A percentile compares a stretch with the other conserved stretches of the same genome.
Evolutionary conservation across 768 basidiomycete species (phyloP).

Genomic region (Boletus eberwhitei): DNA sequence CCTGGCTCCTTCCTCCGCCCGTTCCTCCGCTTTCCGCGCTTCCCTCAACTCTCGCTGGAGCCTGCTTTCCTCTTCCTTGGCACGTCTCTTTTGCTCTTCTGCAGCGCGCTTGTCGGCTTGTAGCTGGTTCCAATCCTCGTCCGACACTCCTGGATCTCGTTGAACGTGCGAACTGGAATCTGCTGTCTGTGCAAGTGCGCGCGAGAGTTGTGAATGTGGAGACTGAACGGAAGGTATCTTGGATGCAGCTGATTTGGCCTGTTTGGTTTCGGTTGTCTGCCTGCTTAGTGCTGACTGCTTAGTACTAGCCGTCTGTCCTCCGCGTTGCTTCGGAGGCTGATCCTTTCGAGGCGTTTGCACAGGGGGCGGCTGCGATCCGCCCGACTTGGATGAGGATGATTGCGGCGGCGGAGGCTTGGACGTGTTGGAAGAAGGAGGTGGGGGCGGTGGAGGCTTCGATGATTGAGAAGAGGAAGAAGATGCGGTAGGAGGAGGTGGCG

Average conservation of each 20-base stretch:
- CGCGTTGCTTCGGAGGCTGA: not conserved
- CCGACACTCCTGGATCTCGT: constrained; percentile 52
- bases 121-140: constrained; percentile 50
- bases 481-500: constrained; percentile 20
- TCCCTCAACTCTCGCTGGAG: constrained; percentile 17
- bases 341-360: constrained; percentile 12
- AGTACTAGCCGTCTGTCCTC: not conserved
- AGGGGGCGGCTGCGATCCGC: constrained; percentile 4
- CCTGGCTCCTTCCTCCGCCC: constrained; percentile 23
- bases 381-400: constrained; percentile 2
- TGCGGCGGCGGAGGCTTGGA: not conserved
- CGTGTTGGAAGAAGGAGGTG: not conserved
- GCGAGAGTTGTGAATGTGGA: not conserved
- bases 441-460: not conserved
- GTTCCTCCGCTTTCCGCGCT: constrained; percentile 18
- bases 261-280: not conserved
- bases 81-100: constrained; percentile 16
- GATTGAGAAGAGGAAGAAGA: constrained; percentile 19
- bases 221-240: not conserved
- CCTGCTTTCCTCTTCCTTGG: constrained; percentile 15
- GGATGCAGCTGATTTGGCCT: not conserved
- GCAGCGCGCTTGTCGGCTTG: constrained; percentile 35
- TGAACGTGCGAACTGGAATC: not conserved
- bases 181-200: not conserved
- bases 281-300: not conserved